Conservation (phyloP, 495 filamentous ascomycete genomes). For the Aspergillus bertholletiae region DNA sequence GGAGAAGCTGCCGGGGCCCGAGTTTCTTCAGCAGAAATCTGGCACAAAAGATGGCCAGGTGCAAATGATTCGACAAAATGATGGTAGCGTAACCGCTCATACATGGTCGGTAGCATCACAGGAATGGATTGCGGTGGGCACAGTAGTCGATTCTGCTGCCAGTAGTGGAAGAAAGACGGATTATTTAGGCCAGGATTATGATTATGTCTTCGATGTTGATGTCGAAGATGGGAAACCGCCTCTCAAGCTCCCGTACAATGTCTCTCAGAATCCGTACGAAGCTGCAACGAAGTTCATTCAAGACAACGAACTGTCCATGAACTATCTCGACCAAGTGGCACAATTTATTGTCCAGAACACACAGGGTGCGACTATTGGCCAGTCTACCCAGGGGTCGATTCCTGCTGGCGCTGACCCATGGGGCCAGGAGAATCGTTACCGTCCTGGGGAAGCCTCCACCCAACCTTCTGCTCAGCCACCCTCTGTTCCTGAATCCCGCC, state of each 20-base stretch:
- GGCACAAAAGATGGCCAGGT: slow-evolving; percentile 94
- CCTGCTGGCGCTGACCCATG: slow-evolving; percentile 62
- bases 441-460: slow-evolving; percentile 59
- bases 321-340: slow-evolving; percentile 88
- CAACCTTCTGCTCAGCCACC: slow-evolving; percentile 28
- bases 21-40: slow-evolving; percentile 73
- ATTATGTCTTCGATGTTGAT: slow-evolving; percentile 98
- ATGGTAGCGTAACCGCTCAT: slow-evolving; percentile 77
- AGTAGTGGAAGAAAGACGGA: slow-evolving; percentile 72
- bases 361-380: slow-evolving; percentile 76
- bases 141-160: slow-evolving; percentile 84
- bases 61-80: slow-evolving; percentile 77
- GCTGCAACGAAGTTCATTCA: slow-evolving; percentile 87
- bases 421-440: slow-evolving; percentile 73
- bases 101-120: slow-evolving; percentile 67
- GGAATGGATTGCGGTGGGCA: slow-evolving; percentile 84
- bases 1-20: slow-evolving; percentile 79
- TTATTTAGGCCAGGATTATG: slow-evolving; percentile 85
- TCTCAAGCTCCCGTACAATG: slow-evolving; percentile 90
- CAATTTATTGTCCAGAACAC: slow-evolving; percentile 92
- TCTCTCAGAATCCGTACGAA: slow-evolving; percentile 89
- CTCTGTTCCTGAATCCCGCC: slow-evolving; percentile 38
- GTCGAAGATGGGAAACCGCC: slow-evolving; percentile 94
- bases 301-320: slow-evolving; percentile 86
- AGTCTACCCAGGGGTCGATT: slow-evolving; percentile 36